Evolutionary conservation across 2,329 filamentous ascomycete genomes (phyloP).

Genomic region (Neopestalotiopsis sp.): DNA sequence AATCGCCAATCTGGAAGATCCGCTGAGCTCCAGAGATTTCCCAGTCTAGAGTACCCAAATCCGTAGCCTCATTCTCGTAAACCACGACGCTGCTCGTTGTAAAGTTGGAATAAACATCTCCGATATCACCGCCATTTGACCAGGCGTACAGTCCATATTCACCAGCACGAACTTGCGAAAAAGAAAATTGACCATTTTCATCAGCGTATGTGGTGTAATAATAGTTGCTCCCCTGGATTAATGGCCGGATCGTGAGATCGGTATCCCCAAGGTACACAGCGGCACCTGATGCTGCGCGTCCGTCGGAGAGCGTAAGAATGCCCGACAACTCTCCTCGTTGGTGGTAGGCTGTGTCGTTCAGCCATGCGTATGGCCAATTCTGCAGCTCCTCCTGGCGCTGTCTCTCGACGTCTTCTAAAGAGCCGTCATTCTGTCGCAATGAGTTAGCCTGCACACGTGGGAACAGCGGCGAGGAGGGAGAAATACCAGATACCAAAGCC

Average conservation of each 20-base stretch:
- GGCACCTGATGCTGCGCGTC: conserved; percentile 52
- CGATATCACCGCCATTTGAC: conserved; percentile 50
- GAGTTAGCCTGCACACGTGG: background rate
- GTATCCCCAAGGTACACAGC: conserved; percentile 57
- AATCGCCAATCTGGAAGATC: conserved; percentile 53
- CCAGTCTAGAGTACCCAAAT: conserved; percentile 48
- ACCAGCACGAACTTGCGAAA: conserved; percentile 48
- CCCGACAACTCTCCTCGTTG: conserved; percentile 51
- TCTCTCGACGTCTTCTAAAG: conserved; percentile 44
- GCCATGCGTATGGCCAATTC: conserved; percentile 56
- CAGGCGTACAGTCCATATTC: conserved; percentile 55
- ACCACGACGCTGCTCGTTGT: conserved; percentile 46
- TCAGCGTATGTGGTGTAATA: conserved; percentile 56
- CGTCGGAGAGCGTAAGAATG: conserved; percentile 49
- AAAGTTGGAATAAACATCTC: conserved; percentile 51
- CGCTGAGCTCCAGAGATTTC: conserved; percentile 39
- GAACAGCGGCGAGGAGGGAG: background rate
- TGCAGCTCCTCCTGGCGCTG: conserved; percentile 45
- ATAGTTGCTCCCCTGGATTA: conserved; percentile 53
- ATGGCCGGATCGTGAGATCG: conserved; percentile 46
- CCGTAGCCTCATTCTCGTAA: conserved; percentile 36
- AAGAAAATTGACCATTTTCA: conserved; percentile 45
- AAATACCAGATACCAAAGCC: conserved; percentile 45
- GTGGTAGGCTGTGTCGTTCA: conserved; percentile 50
- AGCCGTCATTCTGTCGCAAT: conserved; percentile 46